Base-by-base conservation (phyloP, 345 rosid genomes). In the Salix arbutifolia region DNA sequence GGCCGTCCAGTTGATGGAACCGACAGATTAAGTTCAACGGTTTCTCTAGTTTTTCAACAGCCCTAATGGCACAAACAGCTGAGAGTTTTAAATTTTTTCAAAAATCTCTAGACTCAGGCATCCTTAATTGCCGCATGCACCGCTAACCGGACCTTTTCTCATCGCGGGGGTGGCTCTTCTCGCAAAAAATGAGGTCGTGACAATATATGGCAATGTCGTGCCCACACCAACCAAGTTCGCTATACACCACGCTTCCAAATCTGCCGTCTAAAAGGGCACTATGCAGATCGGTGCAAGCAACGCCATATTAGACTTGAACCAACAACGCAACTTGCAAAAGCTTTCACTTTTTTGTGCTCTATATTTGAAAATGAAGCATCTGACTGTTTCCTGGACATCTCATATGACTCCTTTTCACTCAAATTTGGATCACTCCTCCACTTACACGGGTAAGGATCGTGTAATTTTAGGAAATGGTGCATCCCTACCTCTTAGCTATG, bases 391-490 rank as follows among this genome's bases (percentile, higher is more conserved):
- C 31, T 69, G 9, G 73, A 74, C 14, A 68, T 28, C 74, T 19
- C 48, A 64, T 0, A 77, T 70, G 35, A 73, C 81, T 4, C 8
- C 8, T 0, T 2, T 3, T 48, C 37, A 3, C 0, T 23, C 71
- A 26, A 58, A 21, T 4, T 60, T 60, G 64, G 70, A 58, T 5
- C 52, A 61, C 9, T 33, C 74, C 40, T 60, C 21, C 11, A 2
- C 6, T 13, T 78, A 78, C 67, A 78, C 35, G 28, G 52, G 76
- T 71, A 65, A 72, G 71, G 77, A 78, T 52, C 26, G 3, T 37
- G 68, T 78, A 9, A 58, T 78, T 67, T 48, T 78, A 12, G 58
- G 73, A 18, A 78, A 78, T 67, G 72, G 73, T 65, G 60, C 31
- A 11, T 53, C 73, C 19, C 42, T 78, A 65, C 68, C 72, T 37